Percentiles rank a stretch among this genome's conserved stretches.
Evolutionary conservation across 2,329 filamentous ascomycete genomes (phyloP).

Genomic region (Aspergillus costaricaensis): DNA sequence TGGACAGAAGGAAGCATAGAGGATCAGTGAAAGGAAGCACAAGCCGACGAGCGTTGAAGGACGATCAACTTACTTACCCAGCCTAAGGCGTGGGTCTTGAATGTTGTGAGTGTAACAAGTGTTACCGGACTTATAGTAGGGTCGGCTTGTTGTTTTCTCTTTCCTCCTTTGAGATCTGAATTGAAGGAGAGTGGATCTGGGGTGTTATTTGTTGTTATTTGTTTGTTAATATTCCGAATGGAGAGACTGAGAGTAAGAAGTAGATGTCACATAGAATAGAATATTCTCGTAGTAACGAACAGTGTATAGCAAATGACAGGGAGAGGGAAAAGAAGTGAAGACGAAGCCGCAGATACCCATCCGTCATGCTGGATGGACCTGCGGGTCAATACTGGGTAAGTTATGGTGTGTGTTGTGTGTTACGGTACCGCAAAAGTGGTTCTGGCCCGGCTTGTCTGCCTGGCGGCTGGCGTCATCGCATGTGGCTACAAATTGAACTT

Average conservation of each 20-base stretch:
- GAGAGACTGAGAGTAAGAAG: too few species aligned
- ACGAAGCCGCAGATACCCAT: too few species aligned
- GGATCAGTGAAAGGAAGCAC: slow-evolving; percentile 11
- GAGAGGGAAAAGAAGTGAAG: too few species aligned
- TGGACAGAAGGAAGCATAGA: slow-evolving; percentile 8
- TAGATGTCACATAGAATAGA: too few species aligned
- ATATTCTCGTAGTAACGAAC: too few species aligned
- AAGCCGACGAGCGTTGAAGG: slow-evolving; percentile 18
- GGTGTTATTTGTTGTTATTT: too few species aligned
- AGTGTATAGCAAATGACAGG: too few species aligned
- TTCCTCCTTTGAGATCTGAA: neutral
- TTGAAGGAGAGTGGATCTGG: neutral
- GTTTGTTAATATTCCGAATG: too few species aligned
- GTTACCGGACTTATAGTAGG: slow-evolving; percentile 1
- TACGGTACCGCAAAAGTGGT: neutral
- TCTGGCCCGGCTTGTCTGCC: slow-evolving; percentile 1
- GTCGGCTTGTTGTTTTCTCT: neutral
- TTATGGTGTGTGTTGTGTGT: neutral
- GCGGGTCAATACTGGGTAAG: neutral
- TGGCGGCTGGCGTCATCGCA: slow-evolving; percentile 13
- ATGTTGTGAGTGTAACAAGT: slow-evolving; percentile 11
- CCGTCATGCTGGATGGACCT: neutral
- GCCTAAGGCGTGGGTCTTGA: slow-evolving; percentile 17
- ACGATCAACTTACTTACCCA: slow-evolving; percentile 24
- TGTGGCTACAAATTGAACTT: slow-evolving; percentile 6